Base-by-base conservation (phyloP, 2,329 filamentous ascomycete genomes). In the Colletotrichum musicola region DNA sequence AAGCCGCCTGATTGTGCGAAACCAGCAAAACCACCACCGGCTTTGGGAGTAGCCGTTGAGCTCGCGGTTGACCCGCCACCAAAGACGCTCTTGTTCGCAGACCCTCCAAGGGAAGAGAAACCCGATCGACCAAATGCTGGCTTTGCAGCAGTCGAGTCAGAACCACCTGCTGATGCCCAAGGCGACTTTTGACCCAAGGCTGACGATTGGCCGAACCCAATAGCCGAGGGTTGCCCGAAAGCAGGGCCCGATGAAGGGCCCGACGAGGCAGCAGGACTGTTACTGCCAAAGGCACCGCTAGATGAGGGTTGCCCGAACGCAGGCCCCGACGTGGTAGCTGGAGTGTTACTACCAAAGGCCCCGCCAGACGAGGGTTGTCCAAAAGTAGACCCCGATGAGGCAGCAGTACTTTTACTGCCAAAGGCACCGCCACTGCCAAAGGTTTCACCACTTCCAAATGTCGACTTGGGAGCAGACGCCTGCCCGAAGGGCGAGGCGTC, bases 1-100 rank as follows among this genome's bases (percentile, higher is more conserved):
- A 91, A 91, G 1, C 88, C 88, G 3, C 85, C 80, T 66, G 86
- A 82, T 30, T 76, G 82, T 4, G 87, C 85, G 74, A 90, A 90
- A 27, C 80, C 80, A 25, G 88, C 82, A 73, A 89, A 88, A 7
- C 54, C 65, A 0, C 85, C 86, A 35, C 84, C 81, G 12, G 81
- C 79, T 6, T 78, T 59, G 1, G 81, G 73, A 4, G 79, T 73
- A 38, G 73, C 70, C 16, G 77, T 69, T 16, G 73, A 74, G 58
- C 71, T 74, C 6, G 74, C 73, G 12, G 71, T 55, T 3, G 72
- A 67, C 20, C 62, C 55, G 62, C 76, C 76, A 4, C 78, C 81
- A 70, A 86, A 85, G 1, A 81, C 75, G 57, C 77, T 81, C 55
- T 79, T 80, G 10, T 75, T 77, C 16, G 25, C 51, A 55, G 78